A percentile compares a stretch with the other conserved stretches of the same genome.
phyloP scores from a whole-genome alignment of 2,329 filamentous ascomycete genomes.

The Aureobasidium sp. region DNA sequence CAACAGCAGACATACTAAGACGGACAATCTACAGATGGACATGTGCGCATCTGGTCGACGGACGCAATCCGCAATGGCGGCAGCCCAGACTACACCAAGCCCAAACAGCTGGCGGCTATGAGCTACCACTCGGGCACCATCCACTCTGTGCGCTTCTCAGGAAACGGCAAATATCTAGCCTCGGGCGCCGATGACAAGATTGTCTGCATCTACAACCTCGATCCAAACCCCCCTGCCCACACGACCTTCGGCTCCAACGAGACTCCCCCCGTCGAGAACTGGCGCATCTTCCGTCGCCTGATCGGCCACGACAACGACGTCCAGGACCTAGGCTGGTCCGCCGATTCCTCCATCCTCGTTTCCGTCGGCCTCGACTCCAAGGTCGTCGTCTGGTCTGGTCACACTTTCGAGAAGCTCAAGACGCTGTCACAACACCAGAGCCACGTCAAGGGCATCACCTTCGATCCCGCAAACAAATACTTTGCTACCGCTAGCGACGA shows the following conservation, averaged over 20 bases:
- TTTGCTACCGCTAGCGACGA: slow-evolving; percentile 99
- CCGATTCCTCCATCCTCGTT: slow-evolving; percentile 94
- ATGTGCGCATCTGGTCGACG: slow-evolving; percentile 98
- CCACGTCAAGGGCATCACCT: slow-evolving; percentile 98
- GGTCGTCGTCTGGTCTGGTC: slow-evolving; percentile 97
- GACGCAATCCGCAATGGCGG: slow-evolving; percentile 89
- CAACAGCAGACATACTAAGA: slow-evolving; percentile 17
- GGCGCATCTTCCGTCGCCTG: slow-evolving; percentile 93
- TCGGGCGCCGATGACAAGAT: slow-evolving; percentile 99
- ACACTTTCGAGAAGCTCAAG: slow-evolving; percentile 98
- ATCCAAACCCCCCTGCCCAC: slow-evolving; percentile 80
- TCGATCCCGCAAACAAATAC: slow-evolving; percentile 99
- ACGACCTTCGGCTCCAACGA: slow-evolving; percentile 91
- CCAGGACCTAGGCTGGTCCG: slow-evolving; percentile 97
- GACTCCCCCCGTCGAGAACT: slow-evolving; percentile 94
- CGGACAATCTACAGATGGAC: slow-evolving; percentile 71
- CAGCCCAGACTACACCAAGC: slow-evolving; percentile 75
- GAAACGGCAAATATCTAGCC: slow-evolving; percentile 94
- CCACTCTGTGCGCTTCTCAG: slow-evolving; percentile 96
- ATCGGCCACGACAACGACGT: slow-evolving; percentile 99
- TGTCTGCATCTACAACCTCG: slow-evolving; percentile 95
- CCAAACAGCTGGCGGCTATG: slow-evolving; percentile 96
- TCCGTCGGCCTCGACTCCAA: slow-evolving; percentile 98
- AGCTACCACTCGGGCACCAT: slow-evolving; percentile 99
- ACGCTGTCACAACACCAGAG: slow-evolving; percentile 93